Conservation (phyloP, 2,329 filamentous ascomycete genomes). For the Chrysosporium queenslandicum region DNA sequence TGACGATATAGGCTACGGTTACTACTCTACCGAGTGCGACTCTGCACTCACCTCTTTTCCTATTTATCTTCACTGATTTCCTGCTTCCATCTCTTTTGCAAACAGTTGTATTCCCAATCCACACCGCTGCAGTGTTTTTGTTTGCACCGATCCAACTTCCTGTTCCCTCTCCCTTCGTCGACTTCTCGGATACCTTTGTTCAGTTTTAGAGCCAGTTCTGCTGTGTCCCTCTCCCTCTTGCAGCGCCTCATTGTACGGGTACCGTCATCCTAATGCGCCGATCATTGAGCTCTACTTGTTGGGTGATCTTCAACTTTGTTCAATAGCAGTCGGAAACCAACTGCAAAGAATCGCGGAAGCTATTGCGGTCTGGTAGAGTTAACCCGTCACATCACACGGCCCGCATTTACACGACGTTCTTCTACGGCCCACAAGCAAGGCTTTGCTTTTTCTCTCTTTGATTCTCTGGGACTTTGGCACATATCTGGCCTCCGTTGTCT, state of each 20-base stretch:
- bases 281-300: conserved; percentile 2
- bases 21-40: conserved; percentile 14
- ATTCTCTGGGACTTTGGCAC: neutral
- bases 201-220: neutral
- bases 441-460: neutral
- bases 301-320: conserved; percentile 10
- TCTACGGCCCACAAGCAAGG: neutral
- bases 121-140: neutral
- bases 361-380: neutral
- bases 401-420: conserved; percentile 3
- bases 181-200: neutral
- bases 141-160: neutral
- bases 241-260: conserved; percentile 2
- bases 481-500: neutral
- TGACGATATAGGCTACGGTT: conserved; percentile 11
- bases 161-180: neutral
- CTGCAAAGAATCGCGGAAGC: neutral
- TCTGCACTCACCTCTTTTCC: neutral
- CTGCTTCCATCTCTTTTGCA: neutral
- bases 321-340: neutral
- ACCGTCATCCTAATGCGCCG: conserved; percentile 1
- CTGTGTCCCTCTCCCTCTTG: neutral
- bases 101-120: neutral
- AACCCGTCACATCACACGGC: conserved; percentile 11
- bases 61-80: conserved; percentile 11